phyloP scores from a whole-genome alignment of 768 basidiomycete species.

The Suillus brevipes region DNA sequence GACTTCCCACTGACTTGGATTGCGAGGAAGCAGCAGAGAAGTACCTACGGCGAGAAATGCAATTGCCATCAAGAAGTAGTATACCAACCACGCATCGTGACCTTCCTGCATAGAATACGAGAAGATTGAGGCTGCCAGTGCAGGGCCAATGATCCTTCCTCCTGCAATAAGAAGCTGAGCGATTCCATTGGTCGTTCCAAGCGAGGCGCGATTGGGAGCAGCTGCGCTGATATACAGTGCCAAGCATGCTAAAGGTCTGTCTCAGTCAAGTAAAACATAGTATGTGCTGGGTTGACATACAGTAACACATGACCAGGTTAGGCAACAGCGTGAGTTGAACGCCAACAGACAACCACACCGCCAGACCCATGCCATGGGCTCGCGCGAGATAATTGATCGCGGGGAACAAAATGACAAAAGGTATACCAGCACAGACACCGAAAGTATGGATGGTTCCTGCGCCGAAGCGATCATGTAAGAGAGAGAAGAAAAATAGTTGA shows the following conservation, averaged over 20 bases:
- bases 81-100: constrained; percentile 24
- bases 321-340: constrained; percentile 24
- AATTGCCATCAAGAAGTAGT: constrained; percentile 25
- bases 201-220: constrained; percentile 62
- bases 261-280: background rate
- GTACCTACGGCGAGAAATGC: constrained; percentile 17
- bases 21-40: constrained; percentile 29
- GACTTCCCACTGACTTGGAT: background rate
- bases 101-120: constrained; percentile 57
- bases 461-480: constrained; percentile 30
- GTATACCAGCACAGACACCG: constrained; percentile 28
- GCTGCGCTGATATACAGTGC: constrained; percentile 23
- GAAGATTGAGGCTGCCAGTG: constrained; percentile 61
- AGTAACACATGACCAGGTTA: constrained; percentile 31
- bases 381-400: constrained; percentile 27
- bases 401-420: constrained; percentile 34
- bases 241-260: background rate
- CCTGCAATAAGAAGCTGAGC: constrained; percentile 43
- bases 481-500: constrained; percentile 36
- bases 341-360: constrained; percentile 30
- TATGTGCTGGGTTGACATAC: constrained; percentile 22
- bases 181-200: constrained; percentile 71
- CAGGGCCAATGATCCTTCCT: constrained; percentile 54
- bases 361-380: constrained; percentile 19
- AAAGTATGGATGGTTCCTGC: constrained; percentile 31